A percentile compares a stretch with the other conserved stretches of the same genome.
Conservation (phyloP, 1,284 basidiomycete species). For the Pterulicium gracile region DNA sequence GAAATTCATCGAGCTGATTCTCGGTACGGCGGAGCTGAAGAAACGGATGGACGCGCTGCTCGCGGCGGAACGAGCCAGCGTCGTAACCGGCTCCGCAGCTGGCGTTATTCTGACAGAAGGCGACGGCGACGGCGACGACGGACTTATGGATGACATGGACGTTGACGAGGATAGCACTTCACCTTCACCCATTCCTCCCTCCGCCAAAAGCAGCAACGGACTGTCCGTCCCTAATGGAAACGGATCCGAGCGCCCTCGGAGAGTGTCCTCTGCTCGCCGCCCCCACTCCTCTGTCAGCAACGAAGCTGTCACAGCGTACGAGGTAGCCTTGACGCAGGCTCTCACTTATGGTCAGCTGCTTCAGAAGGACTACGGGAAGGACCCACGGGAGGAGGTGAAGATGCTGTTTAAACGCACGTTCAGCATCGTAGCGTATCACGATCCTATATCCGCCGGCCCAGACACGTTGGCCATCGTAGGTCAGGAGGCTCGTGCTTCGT, state of each 20-base stretch:
- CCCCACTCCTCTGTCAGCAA: slow-evolving; percentile 1
- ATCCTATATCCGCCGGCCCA: slow-evolving; percentile 55
- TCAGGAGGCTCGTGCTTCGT: slow-evolving; percentile 46
- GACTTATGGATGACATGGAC: slow-evolving; percentile 31
- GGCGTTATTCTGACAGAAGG: slow-evolving; percentile 15
- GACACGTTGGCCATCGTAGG: slow-evolving; percentile 56
- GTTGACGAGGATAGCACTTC: slow-evolving; percentile 45
- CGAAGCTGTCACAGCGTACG: slow-evolving; percentile 29
- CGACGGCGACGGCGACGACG: slow-evolving; percentile 18
- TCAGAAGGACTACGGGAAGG: slow-evolving; percentile 52
- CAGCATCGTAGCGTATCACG: slow-evolving; percentile 67
- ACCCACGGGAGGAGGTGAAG: slow-evolving; percentile 49
- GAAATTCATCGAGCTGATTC: slow-evolving; percentile 71
- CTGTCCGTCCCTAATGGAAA: slow-evolving; percentile 12
- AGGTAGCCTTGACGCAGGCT: slow-evolving; percentile 49
- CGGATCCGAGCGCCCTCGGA: slow-evolving; percentile 14
- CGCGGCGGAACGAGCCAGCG: slow-evolving; percentile 11
- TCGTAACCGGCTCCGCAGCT: neutral
- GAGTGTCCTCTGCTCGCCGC: slow-evolving; percentile 15
- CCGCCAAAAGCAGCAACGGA: slow-evolving; percentile 8
- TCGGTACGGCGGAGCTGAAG: slow-evolving; percentile 57
- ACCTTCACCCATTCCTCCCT: slow-evolving; percentile 7
- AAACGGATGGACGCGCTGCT: slow-evolving; percentile 37
- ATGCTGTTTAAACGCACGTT: slow-evolving; percentile 61
- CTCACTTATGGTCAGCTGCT: slow-evolving; percentile 62